Conservation (phyloP, 768 basidiomycete genomes). For the Xerocomus potaroensis region DNA sequence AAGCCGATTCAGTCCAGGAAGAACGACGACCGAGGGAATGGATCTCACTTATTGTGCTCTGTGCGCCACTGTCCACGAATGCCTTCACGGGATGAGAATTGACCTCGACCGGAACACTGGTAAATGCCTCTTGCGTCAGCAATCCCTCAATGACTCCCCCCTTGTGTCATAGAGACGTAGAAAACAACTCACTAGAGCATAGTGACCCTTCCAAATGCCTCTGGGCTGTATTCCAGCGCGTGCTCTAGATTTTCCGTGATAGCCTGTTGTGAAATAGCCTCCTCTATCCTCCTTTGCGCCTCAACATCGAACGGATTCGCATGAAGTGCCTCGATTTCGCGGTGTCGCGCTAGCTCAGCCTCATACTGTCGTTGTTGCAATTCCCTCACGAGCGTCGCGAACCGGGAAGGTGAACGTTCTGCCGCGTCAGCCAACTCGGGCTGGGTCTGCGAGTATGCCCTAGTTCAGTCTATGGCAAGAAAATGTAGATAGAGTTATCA, state of each 20-base stretch:
- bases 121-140: slow-evolving; percentile 10
- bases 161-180: not conserved
- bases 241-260: slow-evolving; percentile 91
- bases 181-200: slow-evolving; percentile 90
- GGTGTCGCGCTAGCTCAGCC: slow-evolving; percentile 53
- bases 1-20: not conserved
- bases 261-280: slow-evolving; percentile 84
- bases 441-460: slow-evolving; percentile 46
- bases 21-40: not conserved
- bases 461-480: not conserved
- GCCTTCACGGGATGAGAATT: slow-evolving; percentile 90
- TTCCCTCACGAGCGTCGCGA: slow-evolving; percentile 68
- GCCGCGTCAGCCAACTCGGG: slow-evolving; percentile 81
- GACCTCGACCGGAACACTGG: slow-evolving; percentile 85
- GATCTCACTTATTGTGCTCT: slow-evolving; percentile 86
- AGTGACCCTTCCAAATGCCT: slow-evolving; percentile 87
- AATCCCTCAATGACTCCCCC: not conserved
- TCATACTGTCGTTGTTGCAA: slow-evolving; percentile 51
- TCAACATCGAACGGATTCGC: slow-evolving; percentile 90
- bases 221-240: slow-evolving; percentile 90
- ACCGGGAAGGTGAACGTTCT: slow-evolving; percentile 61
- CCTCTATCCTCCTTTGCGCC: slow-evolving; percentile 90
- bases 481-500: not conserved
- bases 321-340: slow-evolving; percentile 65
- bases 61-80: slow-evolving; percentile 98